phyloP scores from a whole-genome alignment of 441 rosid species.

The Euphorbia corollata region DNA sequence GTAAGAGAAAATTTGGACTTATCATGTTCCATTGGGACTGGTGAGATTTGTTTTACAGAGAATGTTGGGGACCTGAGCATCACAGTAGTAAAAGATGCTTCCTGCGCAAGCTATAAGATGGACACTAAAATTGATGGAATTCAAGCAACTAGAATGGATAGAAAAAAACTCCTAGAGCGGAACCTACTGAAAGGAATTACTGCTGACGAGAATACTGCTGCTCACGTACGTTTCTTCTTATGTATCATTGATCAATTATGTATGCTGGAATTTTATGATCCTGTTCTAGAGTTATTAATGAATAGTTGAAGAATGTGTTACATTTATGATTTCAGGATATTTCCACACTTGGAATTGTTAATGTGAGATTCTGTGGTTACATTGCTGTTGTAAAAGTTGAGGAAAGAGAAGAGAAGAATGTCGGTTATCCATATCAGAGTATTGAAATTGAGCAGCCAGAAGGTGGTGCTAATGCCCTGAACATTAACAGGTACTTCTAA shows the following conservation, averaged over 20 bases:
- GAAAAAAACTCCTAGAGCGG: conserved; percentile 28
- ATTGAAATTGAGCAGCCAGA: conserved; percentile 55
- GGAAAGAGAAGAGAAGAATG: conserved; percentile 31
- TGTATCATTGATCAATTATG: conserved; percentile 4
- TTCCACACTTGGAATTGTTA: conserved; percentile 43
- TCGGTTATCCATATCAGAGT: conserved; percentile 25
- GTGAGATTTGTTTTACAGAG: conserved; percentile 32
- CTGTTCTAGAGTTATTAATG: background rate
- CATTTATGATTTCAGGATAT: conserved; percentile 39
- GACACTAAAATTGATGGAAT: conserved; percentile 32
- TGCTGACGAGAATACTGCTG: conserved; percentile 62
- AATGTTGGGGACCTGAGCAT: conserved; percentile 51
- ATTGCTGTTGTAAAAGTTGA: conserved; percentile 45
- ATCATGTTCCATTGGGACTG: conserved; percentile 16
- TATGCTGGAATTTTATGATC: conserved; percentile 1
- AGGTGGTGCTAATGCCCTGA: conserved; percentile 65
- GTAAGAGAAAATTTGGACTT: conserved; percentile 11
- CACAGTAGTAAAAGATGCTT: conserved; percentile 34
- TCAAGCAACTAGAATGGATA: conserved; percentile 30
- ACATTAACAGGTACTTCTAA: conserved; percentile 41
- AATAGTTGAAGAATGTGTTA: conserved; percentile 13
- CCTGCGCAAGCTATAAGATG: conserved; percentile 34
- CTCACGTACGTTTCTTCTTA: conserved; percentile 42
- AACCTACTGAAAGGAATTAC: conserved; percentile 64
- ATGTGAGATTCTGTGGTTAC: conserved; percentile 55